Evolutionary conservation across 2,329 filamentous ascomycete genomes (phyloP).

Genomic region (Aureobasidium namibiae): DNA sequence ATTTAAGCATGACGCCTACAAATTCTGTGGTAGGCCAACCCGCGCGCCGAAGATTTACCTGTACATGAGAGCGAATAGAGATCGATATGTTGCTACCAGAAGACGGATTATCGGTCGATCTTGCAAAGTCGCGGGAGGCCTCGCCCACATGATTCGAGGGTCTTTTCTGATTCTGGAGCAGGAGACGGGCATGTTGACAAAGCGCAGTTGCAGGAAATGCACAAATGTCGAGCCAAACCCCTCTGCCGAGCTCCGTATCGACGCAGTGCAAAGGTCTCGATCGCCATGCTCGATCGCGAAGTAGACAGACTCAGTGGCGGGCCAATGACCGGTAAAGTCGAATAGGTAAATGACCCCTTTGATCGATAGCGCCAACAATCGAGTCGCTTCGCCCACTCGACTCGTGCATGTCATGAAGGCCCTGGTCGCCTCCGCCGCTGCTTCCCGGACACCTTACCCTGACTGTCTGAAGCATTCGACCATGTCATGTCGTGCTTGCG

Average conservation of each 20-base stretch:
- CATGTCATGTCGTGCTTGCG: neutral
- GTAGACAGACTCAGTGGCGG: neutral
- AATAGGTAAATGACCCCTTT: neutral
- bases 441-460: constrained; percentile 2
- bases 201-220: too few species aligned
- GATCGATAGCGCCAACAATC: neutral
- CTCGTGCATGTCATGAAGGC: constrained; percentile 9
- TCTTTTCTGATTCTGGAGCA: neutral
- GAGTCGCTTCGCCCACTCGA: neutral
- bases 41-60: neutral
- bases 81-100: neutral
- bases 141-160: neutral
- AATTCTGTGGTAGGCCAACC: neutral
- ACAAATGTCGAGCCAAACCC: neutral
- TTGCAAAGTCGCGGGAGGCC: neutral
- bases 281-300: constrained; percentile 1
- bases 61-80: neutral
- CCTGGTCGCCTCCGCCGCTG: neutral
- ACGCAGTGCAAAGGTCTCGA: neutral
- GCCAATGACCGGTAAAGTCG: neutral
- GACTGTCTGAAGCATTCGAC: neutral
- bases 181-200: neutral
- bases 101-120: neutral
- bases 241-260: neutral
- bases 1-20: constrained; percentile 5